A percentile compares a stretch with the other conserved stretches of the same genome.
Conservation (phyloP, 208 protist genomes). For the Wallacemonas sp. region DNA sequence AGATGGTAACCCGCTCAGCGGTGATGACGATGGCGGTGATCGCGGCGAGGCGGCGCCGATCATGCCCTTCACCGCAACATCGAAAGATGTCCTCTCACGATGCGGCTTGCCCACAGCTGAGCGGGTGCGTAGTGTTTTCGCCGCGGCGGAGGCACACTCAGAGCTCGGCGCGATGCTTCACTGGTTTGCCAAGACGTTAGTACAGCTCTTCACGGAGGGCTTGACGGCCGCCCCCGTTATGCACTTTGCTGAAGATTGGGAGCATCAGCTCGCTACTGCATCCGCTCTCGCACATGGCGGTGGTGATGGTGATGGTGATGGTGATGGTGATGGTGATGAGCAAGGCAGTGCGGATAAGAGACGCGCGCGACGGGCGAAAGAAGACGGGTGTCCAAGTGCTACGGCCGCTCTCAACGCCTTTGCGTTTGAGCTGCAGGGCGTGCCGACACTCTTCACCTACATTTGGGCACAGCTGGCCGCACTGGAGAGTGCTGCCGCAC, state of each 20-base stretch:
- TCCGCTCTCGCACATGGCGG: neutral
- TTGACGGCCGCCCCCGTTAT: conserved; percentile 36
- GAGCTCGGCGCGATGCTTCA: conserved; percentile 58
- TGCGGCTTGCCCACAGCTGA: conserved; percentile 31
- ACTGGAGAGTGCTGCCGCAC: conserved; percentile 17
- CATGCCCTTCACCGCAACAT: neutral
- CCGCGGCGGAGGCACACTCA: conserved; percentile 59
- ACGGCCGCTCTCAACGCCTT: conserved; percentile 26
- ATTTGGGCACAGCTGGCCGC: conserved; percentile 51
- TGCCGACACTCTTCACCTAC: conserved; percentile 63
- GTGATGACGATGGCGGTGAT: no score
- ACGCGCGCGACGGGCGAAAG: neutral
- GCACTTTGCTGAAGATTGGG: conserved; percentile 60
- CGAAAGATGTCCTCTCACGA: conserved; percentile 7
- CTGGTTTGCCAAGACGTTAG: conserved; percentile 48
- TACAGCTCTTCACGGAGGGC: conserved; percentile 52
- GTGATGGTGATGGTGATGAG: neutral
- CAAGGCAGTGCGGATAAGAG: neutral
- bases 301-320: neutral
- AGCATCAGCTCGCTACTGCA: conserved; percentile 22
- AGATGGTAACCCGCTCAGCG: no score
- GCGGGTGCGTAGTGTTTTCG: conserved; percentile 57
- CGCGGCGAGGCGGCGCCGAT: neutral
- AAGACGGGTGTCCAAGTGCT: conserved; percentile 11
- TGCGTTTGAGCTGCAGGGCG: conserved; percentile 76